Evolutionary conservation across 1,284 basidiomycete genomes (phyloP).

Genomic region (Crucibulum parvulum): DNA sequence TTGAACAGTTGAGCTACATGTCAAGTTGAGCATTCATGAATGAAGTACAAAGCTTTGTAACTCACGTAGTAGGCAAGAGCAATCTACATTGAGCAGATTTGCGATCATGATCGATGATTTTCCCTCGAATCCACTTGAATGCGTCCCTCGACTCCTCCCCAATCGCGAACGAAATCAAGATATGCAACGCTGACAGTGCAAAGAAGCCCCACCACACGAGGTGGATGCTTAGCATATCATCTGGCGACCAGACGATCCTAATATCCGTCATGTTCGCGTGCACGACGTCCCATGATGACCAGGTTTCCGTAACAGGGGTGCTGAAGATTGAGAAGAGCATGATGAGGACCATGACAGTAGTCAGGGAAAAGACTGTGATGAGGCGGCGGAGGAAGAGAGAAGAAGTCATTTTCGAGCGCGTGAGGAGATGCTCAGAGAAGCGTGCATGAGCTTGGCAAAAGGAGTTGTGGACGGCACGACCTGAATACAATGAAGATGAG

Average conservation of each 20-base stretch:
- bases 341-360: too few relatives aligned
- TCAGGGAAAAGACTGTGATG: too few relatives aligned
- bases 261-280: slow-evolving; percentile 38
- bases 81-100: background rate
- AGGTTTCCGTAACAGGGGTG: too few relatives aligned
- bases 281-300: slow-evolving; percentile 11
- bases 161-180: slow-evolving; percentile 42
- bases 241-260: slow-evolving; percentile 34
- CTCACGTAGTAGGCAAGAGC: background rate
- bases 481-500: slow-evolving; percentile 24
- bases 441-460: too few relatives aligned
- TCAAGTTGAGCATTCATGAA: too few relatives aligned
- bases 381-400: too few relatives aligned
- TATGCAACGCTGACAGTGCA: slow-evolving; percentile 41
- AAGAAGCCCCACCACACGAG: slow-evolving; percentile 47
- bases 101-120: slow-evolving; percentile 8
- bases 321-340: too few relatives aligned
- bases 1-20: too few relatives aligned
- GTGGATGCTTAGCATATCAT: slow-evolving; percentile 28
- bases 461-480: too few relatives aligned
- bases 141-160: slow-evolving; percentile 49
- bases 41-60: too few relatives aligned
- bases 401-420: too few relatives aligned
- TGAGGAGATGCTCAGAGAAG: too few relatives aligned
- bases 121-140: slow-evolving; percentile 24